Evolutionary conservation across 257 asterid genomes (phyloP).

Genomic region (Ehretia macrophylla): DNA sequence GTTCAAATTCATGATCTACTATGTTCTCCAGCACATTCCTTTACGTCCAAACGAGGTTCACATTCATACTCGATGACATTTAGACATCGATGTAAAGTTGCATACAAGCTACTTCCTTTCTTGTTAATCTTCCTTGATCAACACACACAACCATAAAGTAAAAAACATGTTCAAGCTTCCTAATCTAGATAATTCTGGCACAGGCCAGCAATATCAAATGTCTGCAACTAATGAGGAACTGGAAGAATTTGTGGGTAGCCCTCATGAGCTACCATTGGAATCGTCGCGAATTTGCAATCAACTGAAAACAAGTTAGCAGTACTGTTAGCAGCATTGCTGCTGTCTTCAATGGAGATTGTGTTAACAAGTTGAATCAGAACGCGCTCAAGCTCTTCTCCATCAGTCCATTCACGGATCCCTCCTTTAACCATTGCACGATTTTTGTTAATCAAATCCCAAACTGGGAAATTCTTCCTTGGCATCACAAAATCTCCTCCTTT

Average conservation of each 20-base stretch:
- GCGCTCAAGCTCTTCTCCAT: constrained; percentile 53
- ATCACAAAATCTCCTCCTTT: constrained; percentile 48
- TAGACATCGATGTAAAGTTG: no score
- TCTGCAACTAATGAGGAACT: constrained; percentile 13
- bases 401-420: constrained; percentile 55
- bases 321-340: constrained; percentile 3
- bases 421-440: constrained; percentile 38
- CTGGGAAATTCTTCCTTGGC: constrained; percentile 81
- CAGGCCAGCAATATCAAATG: neutral
- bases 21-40: no score
- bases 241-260: constrained; percentile 15
- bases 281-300: constrained; percentile 22
- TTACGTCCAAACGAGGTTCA: no score
- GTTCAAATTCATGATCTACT: no score
- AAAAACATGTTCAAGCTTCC: no score
- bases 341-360: constrained; percentile 26
- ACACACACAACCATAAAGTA: no score
- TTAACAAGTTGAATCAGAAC: constrained; percentile 38
- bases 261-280: constrained; percentile 7
- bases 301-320: constrained; percentile 13
- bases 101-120: no score
- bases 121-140: no score
- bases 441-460: constrained; percentile 55
- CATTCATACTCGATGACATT: no score
- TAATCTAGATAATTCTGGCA: neutral